Evolutionary conservation across 2,329 filamentous ascomycete genomes (phyloP), one percentile per base, ranked within the genome.

Genomic region (Acrodontium crateriforme): DNA sequence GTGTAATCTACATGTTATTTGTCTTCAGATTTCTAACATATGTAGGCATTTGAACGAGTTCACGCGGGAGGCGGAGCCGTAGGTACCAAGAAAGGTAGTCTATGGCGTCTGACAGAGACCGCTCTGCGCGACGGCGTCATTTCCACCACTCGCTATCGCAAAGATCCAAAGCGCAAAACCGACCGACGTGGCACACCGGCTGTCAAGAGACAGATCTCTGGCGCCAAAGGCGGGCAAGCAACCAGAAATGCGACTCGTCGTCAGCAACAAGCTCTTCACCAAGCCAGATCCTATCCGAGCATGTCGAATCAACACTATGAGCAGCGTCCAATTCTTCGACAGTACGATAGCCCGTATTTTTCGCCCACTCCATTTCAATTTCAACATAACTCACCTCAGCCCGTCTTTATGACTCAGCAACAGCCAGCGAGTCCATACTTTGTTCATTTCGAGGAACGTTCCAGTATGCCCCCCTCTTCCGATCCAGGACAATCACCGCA

Each of bases 21-120:
- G 8, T 4, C 20, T n/a, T 4, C 8, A 22, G 10, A 10, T 5
- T 22, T n/a, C 20, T 22, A 12, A 22, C 4, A 8, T 9, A 5
- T 20, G 7, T 12, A 6, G 4, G 7, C 9, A 4, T 20, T 28
- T 52, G 14, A 46, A 53, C 6, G 55, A 62, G 35, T 24, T 69
- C 20, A 22, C 20, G 20, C n/a, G 20, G 20, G 20, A 22, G 20
- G 20, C 20, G 13, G n/a, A 22, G 20, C 20, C 20, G 20, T 5
- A 22, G 10, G 13, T n/a, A 12, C 20, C n/a, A 74, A 78, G 46
- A 84, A 78, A 48, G 69, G 70, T 2, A 74, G 69, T 26, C 71
- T 78, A 52, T 95, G 87, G 87, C 68, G 74, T 23, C 60, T 95
- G 15, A 74, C 75, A 18, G 60, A 71, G 1, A 73, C 76, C 52